A percentile compares a stretch with the other conserved stretches of the same genome.
These are phyloP conservation scores for Alternaria dauci DNA, from an alignment of 2,329 filamentous ascomycete species.

Conservation along the genomic window DNA sequence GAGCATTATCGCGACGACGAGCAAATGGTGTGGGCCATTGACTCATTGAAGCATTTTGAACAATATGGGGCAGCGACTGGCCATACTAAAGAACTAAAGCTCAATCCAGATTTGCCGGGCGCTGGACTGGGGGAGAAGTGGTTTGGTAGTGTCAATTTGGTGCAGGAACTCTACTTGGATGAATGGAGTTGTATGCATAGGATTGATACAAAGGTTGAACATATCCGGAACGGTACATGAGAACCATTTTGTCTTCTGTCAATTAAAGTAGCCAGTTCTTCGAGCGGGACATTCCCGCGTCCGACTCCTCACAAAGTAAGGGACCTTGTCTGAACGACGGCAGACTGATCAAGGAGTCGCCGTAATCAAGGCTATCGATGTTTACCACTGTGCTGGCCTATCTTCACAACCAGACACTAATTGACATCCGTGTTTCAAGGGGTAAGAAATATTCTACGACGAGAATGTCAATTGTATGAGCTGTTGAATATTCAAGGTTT, in stretches of 20 bases:
- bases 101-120: constrained; percentile 39
- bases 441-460: background rate
- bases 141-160: constrained; percentile 39
- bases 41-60: constrained; percentile 37
- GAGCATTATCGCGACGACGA: constrained; percentile 35
- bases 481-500: background rate
- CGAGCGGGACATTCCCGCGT: background rate
- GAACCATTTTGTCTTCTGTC: background rate
- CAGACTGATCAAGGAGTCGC: background rate
- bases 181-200: constrained; percentile 47
- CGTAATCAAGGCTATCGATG: too few relatives aligned
- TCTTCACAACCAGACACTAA: background rate
- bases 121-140: constrained; percentile 42
- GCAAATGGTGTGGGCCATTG: constrained; percentile 44
- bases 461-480: too few relatives aligned
- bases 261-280: background rate
- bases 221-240: constrained; percentile 18
- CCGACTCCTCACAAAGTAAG: background rate
- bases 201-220: constrained; percentile 38
- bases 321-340: background rate
- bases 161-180: constrained; percentile 44
- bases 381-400: background rate
- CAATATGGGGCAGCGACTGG: constrained; percentile 19
- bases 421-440: background rate
- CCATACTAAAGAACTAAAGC: constrained; percentile 19